A percentile compares a stretch with the other conserved stretches of the same genome.
Evolutionary conservation across 768 basidiomycete species (phyloP).

Genomic region (Mycena olivaceomarginata): DNA sequence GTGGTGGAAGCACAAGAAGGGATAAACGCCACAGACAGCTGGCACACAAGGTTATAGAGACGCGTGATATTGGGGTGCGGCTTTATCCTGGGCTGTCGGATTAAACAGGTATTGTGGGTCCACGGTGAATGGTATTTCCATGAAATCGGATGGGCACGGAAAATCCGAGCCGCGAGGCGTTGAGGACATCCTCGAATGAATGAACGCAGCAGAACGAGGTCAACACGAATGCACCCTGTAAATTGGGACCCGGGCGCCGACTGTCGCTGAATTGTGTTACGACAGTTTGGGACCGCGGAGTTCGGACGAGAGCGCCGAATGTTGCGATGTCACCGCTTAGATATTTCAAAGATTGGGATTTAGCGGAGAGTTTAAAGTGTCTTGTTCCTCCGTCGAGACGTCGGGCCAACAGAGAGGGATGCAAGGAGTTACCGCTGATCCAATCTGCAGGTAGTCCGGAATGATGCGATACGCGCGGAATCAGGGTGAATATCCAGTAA

Average conservation of each 20-base stretch:
- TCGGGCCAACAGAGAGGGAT: not conserved
- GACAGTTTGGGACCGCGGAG: conserved; percentile 6
- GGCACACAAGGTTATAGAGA: conserved; percentile 24
- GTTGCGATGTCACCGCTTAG: conserved; percentile 17
- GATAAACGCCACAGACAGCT: conserved; percentile 34
- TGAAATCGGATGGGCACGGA: not conserved
- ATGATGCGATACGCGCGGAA: conserved; percentile 33
- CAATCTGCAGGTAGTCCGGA: not conserved
- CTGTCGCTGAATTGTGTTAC: conserved; percentile 8
- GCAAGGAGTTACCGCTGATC: conserved; percentile 9
- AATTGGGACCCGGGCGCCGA: not conserved
- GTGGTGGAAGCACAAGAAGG: conserved; percentile 33
- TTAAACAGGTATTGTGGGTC: conserved; percentile 12
- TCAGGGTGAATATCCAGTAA: not conserved
- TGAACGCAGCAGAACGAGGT: conserved; percentile 23
- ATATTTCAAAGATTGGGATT: conserved; percentile 30
- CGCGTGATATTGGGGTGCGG: not conserved
- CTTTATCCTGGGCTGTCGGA: not conserved
- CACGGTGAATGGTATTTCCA: not conserved
- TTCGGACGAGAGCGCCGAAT: not conserved
- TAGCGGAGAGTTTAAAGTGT: conserved; percentile 10
- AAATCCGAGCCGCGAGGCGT: not conserved
- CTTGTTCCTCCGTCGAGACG: conserved; percentile 30
- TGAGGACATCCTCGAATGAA: not conserved
- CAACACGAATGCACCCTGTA: conserved; percentile 27